Evolutionary conservation across 495 filamentous ascomycete species (phyloP), one percentile per base, ranked within the genome.

Genomic region (Podospora australis): DNA sequence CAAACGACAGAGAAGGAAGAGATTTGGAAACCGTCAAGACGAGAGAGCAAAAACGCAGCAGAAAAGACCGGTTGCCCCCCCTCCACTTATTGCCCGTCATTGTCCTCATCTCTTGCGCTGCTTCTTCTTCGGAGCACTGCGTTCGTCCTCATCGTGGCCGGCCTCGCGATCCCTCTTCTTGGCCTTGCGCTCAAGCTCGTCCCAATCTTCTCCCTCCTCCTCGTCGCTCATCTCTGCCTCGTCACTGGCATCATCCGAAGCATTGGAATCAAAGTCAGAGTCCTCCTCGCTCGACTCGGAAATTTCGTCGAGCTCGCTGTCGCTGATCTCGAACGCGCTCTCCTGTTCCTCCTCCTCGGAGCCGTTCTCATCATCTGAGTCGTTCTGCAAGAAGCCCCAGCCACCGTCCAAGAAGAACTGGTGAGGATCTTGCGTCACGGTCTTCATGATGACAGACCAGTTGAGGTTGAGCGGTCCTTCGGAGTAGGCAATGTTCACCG

Each of bases 401-500:
- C 94, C 94, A 22, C 94, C 94, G 58, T 97, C 90, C 23, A 73
- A 77, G 64, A 95, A 99, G 79, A 99, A 99, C 48, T 82, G 79
- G 58, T 97, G 90, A 6, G 94, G 87, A 64, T 99, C 87, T 32
- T 85, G 81, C 25, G 84, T 88, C 14, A 99, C 90, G 0, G 94
- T 99, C 74, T 99, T 99, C 90, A 99, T 99, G 63, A 99, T 99
- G 17, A 89, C 95, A 6, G 84, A 82, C 94, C 94, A 99, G 70
- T 97, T 96, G 50, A 99, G 73, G 69, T 99, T 99, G 54, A 99
- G 75, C 6, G 94, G 94, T 34, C 94, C 94, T 67, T 99, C 94
- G 13, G 82, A 86, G 74, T 81, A 97, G 22, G 94, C 80, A 51
- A 99, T 91, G 59, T 97, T 90, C 50, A 91, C 88, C 3, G 84